These are phyloP conservation scores for Fraxinus ornus DNA, from an alignment of 305 asterid genomes.

Conservation along the genomic window DNA sequence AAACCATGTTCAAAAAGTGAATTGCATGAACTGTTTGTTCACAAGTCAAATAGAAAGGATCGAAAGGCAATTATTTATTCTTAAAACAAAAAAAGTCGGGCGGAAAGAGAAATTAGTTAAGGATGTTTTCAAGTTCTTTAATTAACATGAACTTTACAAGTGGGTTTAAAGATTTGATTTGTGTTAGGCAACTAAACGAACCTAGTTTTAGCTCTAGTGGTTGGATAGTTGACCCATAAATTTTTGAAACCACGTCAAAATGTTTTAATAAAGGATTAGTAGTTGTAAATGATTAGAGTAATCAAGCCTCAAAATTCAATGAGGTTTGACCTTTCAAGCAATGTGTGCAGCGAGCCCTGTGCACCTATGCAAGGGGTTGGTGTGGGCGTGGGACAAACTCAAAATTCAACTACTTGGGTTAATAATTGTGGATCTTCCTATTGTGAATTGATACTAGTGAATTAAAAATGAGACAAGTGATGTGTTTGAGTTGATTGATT, in stretches of 20 bases:
- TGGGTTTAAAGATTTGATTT: background rate
- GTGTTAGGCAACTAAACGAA: conserved; percentile 9
- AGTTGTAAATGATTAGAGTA: background rate
- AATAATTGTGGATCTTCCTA: conserved; percentile 6
- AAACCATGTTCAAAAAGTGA: background rate
- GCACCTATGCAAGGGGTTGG: conserved; percentile 23
- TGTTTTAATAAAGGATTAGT: background rate
- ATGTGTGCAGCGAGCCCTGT: conserved; percentile 9
- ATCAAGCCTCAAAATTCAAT: conserved; percentile 20
- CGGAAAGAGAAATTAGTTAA: background rate
- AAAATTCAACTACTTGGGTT: conserved; percentile 27
- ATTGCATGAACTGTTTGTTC: too few species aligned
- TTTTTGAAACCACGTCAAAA: conserved; percentile 18
- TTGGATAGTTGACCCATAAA: conserved; percentile 65
- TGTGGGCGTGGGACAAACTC: background rate
- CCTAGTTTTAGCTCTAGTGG: conserved; percentile 35
- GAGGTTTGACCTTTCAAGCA: conserved; percentile 20
- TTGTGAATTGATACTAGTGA: background rate
- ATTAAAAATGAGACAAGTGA: background rate
- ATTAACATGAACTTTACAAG: background rate
- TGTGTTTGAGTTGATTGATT: background rate
- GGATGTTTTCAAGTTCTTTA: background rate
- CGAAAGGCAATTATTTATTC: too few species aligned
- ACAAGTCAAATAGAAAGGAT: background rate
- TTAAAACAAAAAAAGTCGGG: background rate